A percentile compares a stretch with the other conserved stretches of the same genome.
These are phyloP conservation scores for Monosporascus sp. DNA, from an alignment of 2,329 filamentous ascomycete genomes.

Conservation along the genomic window DNA sequence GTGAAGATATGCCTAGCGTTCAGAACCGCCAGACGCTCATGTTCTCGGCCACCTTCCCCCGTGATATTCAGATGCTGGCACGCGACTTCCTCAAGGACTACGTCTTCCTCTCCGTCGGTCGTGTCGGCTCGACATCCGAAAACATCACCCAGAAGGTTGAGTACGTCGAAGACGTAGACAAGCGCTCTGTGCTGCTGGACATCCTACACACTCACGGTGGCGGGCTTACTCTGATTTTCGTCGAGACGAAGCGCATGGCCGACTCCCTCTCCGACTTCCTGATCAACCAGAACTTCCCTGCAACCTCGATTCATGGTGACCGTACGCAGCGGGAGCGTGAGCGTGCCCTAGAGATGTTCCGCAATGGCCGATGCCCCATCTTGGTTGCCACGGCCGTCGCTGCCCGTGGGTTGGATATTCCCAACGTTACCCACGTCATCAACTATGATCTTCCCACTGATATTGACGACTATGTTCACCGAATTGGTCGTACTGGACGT, in stretches of 20 bases:
- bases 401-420: conserved; percentile 86
- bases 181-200: conserved; percentile 94
- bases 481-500: conserved; percentile 99
- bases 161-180: conserved; percentile 94
- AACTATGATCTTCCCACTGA: conserved; percentile 99
- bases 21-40: conserved; percentile 92
- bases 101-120: conserved; percentile 96
- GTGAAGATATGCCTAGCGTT: conserved; percentile 91
- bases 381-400: conserved; percentile 96
- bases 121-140: conserved; percentile 98
- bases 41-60: conserved; percentile 99
- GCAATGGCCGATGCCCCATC: conserved; percentile 90
- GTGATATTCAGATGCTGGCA: conserved; percentile 98
- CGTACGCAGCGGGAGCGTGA: conserved; percentile 98
- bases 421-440: conserved; percentile 94
- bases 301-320: conserved; percentile 97
- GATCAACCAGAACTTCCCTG: conserved; percentile 97
- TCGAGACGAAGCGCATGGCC: conserved; percentile 99
- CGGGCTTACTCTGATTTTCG: conserved; percentile 93
- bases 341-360: conserved; percentile 95
- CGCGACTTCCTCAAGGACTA: conserved; percentile 99
- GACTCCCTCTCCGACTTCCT: conserved; percentile 97
- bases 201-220: conserved; percentile 91
- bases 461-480: conserved; percentile 97
- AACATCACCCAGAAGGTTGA: conserved; percentile 99